These are phyloP conservation scores for Curvularia lunata DNA, from an alignment of 2,329 filamentous ascomycete genomes.

Conservation along the genomic window DNA sequence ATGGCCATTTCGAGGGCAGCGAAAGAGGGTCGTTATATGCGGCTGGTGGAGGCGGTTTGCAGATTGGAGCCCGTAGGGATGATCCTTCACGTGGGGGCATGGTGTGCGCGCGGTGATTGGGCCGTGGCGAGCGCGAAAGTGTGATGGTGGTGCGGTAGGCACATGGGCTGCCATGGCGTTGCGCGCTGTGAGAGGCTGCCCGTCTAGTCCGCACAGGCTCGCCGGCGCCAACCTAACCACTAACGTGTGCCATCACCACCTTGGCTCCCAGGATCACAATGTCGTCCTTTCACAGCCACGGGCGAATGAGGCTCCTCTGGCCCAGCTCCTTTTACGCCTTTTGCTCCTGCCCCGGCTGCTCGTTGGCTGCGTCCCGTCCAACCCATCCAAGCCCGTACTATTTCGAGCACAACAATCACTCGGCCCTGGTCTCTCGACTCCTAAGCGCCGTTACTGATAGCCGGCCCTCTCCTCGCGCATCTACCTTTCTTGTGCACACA, in stretches of 20 bases:
- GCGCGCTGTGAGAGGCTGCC: slow-evolving; percentile 36
- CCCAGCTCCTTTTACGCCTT: slow-evolving; percentile 46
- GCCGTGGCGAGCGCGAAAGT: slow-evolving; percentile 18
- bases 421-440: slow-evolving; percentile 27
- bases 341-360: slow-evolving; percentile 10
- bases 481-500: slow-evolving; percentile 16
- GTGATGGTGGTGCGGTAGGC: slow-evolving; percentile 34
- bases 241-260: slow-evolving; percentile 38
- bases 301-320: slow-evolving; percentile 38
- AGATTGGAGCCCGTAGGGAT: slow-evolving; percentile 19
- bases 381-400: slow-evolving; percentile 40
- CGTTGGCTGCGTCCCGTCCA: too few species aligned
- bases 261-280: slow-evolving; percentile 42
- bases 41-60: slow-evolving; percentile 16
- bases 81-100: slow-evolving; percentile 35
- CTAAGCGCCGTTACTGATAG: slow-evolving; percentile 51
- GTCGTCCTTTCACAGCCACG: slow-evolving; percentile 30
- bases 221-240: slow-evolving; percentile 45
- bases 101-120: slow-evolving; percentile 30
- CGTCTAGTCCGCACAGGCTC: slow-evolving; percentile 43
- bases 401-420: slow-evolving; percentile 46
- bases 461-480: slow-evolving; percentile 40
- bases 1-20: slow-evolving; percentile 2
- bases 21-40: slow-evolving; percentile 25
- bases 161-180: slow-evolving; percentile 22